Conservation (phyloP, 1,284 basidiomycete species). For the Agroathelia rolfsii region DNA sequence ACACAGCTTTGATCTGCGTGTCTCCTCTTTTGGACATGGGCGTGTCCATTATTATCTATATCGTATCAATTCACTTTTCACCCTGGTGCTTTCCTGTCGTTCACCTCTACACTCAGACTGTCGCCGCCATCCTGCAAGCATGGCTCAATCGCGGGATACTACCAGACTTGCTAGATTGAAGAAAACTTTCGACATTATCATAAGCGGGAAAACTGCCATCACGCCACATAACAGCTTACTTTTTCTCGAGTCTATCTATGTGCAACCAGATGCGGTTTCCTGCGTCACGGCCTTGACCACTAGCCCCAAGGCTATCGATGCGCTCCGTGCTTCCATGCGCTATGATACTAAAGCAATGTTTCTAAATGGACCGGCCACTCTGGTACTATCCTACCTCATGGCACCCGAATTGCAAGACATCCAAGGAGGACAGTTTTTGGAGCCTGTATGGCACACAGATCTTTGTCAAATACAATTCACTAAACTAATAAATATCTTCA, state of each 20-base stretch:
- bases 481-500: no score
- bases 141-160: no score
- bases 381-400: slow-evolving; percentile 15
- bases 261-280: slow-evolving; percentile 13
- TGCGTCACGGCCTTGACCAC: slow-evolving; percentile 15
- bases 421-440: slow-evolving; percentile 16
- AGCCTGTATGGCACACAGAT: no score
- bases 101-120: no score
- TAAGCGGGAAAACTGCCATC: slow-evolving; percentile 13
- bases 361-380: slow-evolving; percentile 16
- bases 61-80: no score
- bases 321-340: slow-evolving; percentile 16
- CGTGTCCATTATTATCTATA: no score
- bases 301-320: slow-evolving; percentile 13
- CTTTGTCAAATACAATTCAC: no score
- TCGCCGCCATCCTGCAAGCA: no score
- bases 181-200: slow-evolving; percentile 17
- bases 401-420: slow-evolving; percentile 14
- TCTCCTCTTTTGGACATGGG: no score
- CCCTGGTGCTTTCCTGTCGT: no score
- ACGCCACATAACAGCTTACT: slow-evolving; percentile 13
- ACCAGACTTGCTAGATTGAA: slow-evolving; percentile 16
- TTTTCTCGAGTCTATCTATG: slow-evolving; percentile 20
- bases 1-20: no score
- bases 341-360: slow-evolving; percentile 13